phyloP scores from a whole-genome alignment of 116 monocot species.

The Dioscorea cayenensis region DNA sequence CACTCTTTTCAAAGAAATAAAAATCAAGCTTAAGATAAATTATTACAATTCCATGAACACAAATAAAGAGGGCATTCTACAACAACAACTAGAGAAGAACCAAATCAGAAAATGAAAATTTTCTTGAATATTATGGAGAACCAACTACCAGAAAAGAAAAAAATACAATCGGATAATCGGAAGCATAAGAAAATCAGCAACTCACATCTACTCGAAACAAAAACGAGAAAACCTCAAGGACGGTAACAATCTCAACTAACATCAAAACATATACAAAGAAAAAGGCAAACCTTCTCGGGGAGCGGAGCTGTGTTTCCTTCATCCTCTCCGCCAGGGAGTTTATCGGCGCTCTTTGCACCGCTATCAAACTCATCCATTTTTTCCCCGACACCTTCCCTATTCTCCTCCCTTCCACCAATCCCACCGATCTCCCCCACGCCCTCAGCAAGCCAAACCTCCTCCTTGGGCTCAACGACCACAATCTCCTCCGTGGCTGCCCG shows the following conservation, averaged over 20 bases:
- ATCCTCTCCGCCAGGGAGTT: conserved; percentile 42
- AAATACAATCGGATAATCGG: too few relatives aligned
- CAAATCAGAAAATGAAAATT: too few relatives aligned
- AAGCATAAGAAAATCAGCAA: background rate
- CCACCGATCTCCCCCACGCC: conserved; percentile 17
- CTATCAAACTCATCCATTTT: conserved; percentile 48
- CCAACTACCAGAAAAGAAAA: too few relatives aligned
- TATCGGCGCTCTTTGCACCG: conserved; percentile 55
- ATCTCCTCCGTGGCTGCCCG: conserved; percentile 7
- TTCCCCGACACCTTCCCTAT: conserved; percentile 34
- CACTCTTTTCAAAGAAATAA: too few relatives aligned
- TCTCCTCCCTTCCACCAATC: conserved; percentile 3
- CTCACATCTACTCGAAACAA: background rate
- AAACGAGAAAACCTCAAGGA: background rate
- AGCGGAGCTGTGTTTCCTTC: conserved; percentile 48
- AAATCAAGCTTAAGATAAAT: too few relatives aligned
- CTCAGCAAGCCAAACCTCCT: conserved; percentile 27
- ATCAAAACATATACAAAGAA: background rate
- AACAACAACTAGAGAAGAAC: too few relatives aligned
- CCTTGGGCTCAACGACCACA: conserved; percentile 13
- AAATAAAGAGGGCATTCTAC: too few relatives aligned
- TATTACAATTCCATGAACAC: too few relatives aligned
- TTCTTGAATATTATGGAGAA: too few relatives aligned
- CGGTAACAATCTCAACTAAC: background rate
- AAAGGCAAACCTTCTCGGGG: conserved; percentile 55